Evolutionary conservation across 2,329 filamentous ascomycete species (phyloP).

Genomic region (Colletotrichum sp.): DNA sequence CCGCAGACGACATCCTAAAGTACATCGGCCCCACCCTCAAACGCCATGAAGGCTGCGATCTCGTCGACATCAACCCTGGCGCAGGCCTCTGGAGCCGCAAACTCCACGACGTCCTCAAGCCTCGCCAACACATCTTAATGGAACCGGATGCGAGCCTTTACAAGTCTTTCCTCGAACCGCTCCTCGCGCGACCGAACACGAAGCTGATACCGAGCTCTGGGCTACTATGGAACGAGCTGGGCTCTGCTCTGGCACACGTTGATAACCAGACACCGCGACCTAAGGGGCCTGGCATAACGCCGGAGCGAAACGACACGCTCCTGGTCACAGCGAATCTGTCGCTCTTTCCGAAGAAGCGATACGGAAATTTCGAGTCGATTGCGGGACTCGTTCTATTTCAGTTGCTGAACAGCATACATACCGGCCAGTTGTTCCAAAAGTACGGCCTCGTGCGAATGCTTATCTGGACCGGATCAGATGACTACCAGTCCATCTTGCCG

Average conservation of each 20-base stretch:
- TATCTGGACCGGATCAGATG: constrained; percentile 69
- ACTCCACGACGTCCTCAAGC: constrained; percentile 76
- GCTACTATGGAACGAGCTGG: constrained; percentile 65
- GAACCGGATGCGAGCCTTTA: constrained; percentile 71
- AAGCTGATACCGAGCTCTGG: constrained; percentile 61
- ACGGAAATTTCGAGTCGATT: constrained; percentile 59
- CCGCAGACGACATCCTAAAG: constrained; percentile 69
- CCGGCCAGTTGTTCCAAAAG: constrained; percentile 67
- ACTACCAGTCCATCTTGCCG: constrained; percentile 66
- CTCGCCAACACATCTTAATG: constrained; percentile 82
- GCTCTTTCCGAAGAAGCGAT: constrained; percentile 55
- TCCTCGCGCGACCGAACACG: constrained; percentile 55
- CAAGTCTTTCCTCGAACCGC: constrained; percentile 61
- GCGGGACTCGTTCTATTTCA: constrained; percentile 65
- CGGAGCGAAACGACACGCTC: constrained; percentile 71
- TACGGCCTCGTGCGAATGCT: constrained; percentile 84
- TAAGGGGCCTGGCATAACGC: constrained; percentile 40
- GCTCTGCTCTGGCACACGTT: constrained; percentile 57
- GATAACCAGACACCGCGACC: constrained; percentile 57
- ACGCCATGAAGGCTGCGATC: constrained; percentile 77
- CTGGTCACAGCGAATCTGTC: constrained; percentile 75
- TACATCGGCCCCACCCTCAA: constrained; percentile 74
- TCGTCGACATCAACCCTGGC: constrained; percentile 88
- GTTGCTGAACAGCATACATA: constrained; percentile 63
- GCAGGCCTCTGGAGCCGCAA: constrained; percentile 78